Evolutionary conservation across 2,329 filamentous ascomycete genomes (phyloP).

Genomic region (Botrytis fabae): DNA sequence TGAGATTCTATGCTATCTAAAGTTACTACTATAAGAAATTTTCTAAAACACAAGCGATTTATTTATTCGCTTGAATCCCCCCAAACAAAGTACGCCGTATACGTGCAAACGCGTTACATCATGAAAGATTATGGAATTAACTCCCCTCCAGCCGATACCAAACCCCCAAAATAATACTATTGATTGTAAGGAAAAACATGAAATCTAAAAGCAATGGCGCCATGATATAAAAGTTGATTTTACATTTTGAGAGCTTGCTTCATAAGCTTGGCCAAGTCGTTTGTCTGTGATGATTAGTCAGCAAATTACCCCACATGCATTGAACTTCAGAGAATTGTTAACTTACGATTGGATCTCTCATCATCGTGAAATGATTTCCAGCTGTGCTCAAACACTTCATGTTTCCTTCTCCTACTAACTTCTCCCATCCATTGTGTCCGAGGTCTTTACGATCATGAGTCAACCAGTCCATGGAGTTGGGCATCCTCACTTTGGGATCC

Average conservation of each 20-base stretch:
- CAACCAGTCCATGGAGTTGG: conserved; percentile 60
- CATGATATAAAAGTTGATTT: conserved; percentile 5
- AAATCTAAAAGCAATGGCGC: neutral
- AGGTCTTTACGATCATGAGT: conserved; percentile 72
- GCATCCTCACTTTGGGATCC: conserved; percentile 51
- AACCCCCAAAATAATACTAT: neutral
- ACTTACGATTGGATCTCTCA: conserved; percentile 32
- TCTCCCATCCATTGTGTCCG: conserved; percentile 63
- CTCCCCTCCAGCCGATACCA: neutral
- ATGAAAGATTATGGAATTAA: neutral
- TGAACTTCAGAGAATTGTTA: neutral
- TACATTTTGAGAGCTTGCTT: conserved; percentile 22
- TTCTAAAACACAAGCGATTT: neutral
- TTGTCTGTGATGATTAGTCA: conserved; percentile 17
- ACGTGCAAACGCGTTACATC: neutral
- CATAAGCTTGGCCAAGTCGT: conserved; percentile 18
- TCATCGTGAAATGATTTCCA: conserved; percentile 35
- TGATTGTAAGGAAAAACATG: neutral
- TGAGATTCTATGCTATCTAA: neutral
- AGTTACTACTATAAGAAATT: neutral
- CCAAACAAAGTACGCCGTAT: neutral
- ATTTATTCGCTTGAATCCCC: neutral
- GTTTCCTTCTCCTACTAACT: conserved; percentile 29
- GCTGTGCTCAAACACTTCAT: conserved; percentile 24
- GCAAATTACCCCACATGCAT: neutral